Percentiles rank a stretch among this genome's conserved stretches.
Evolutionary conservation across 2,329 filamentous ascomycete species (phyloP).

Genomic region (Penicillium olsonii): DNA sequence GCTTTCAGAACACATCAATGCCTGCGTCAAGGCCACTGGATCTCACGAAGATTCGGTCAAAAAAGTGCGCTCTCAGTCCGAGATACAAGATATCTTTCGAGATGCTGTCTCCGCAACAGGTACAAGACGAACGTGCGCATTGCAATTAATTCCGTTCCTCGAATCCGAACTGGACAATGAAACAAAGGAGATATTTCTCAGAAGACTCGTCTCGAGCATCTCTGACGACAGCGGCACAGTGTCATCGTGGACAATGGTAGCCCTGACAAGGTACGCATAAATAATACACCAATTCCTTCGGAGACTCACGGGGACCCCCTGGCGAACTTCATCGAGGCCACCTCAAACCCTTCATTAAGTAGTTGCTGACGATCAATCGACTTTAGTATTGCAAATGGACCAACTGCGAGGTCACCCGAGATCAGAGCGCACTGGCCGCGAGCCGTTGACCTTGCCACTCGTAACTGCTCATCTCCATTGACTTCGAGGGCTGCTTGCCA

Average conservation of each 20-base stretch:
- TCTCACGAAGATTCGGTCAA: conserved; percentile 30
- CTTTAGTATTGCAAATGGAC: conserved; percentile 35
- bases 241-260: conserved; percentile 81
- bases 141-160: conserved; percentile 59
- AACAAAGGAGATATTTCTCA: conserved; percentile 58
- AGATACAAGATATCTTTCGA: conserved; percentile 37
- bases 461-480: conserved; percentile 68
- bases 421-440: conserved; percentile 65
- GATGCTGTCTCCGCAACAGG: conserved; percentile 40
- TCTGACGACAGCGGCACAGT: conserved; percentile 68
- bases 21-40: conserved; percentile 8
- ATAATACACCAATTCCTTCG: background rate
- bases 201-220: conserved; percentile 59
- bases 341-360: too few relatives aligned
- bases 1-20: conserved; percentile 33
- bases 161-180: conserved; percentile 50
- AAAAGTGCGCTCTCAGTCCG: conserved; percentile 39
- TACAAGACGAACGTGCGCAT: conserved; percentile 47
- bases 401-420: conserved; percentile 39
- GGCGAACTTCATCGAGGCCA: background rate
- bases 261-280: conserved; percentile 70
- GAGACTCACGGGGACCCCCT: too few relatives aligned
- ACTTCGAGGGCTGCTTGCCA: conserved; percentile 78
- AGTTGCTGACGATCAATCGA: background rate
- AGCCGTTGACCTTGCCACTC: conserved; percentile 72